These are phyloP conservation scores for Waltergamsia citrina DNA, from an alignment of 2,329 filamentous ascomycete genomes.

Conservation along the genomic window DNA sequence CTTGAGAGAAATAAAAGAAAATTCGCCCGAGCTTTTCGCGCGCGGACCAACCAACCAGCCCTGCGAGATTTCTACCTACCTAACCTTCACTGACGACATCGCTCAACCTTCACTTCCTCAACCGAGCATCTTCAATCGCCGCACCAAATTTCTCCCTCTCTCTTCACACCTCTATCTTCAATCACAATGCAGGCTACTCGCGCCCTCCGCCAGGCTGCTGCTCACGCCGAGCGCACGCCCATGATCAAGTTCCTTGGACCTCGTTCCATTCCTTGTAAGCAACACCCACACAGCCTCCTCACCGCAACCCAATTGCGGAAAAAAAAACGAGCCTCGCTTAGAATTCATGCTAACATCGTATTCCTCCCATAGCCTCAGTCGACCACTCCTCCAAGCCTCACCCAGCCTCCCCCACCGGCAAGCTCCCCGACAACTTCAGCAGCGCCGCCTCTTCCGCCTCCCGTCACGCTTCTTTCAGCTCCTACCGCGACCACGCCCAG, in stretches of 20 bases:
- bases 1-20: background rate
- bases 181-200: constrained; percentile 45
- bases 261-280: constrained; percentile 48
- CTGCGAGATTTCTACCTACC: no score
- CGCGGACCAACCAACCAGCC: background rate
- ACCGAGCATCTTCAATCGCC: background rate
- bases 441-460: constrained; percentile 21
- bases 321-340: no score
- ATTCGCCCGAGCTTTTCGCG: background rate
- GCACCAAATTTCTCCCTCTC: background rate
- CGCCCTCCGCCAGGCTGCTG: constrained; percentile 48
- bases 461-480: constrained; percentile 56
- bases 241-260: constrained; percentile 55
- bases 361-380: constrained; percentile 45
- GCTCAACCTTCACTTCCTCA: no score
- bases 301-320: no score
- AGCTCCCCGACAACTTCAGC: constrained; percentile 47
- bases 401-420: constrained; percentile 58
- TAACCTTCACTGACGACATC: background rate
- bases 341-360: constrained; percentile 4
- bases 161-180: no score
- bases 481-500: constrained; percentile 69
- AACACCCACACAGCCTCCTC: background rate
- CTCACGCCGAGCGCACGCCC: constrained; percentile 49
- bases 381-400: constrained; percentile 68